These are phyloP conservation scores for Trichoderma afroharzianum DNA, from an alignment of 2,329 filamentous ascomycete species.

Conservation along the genomic window DNA sequence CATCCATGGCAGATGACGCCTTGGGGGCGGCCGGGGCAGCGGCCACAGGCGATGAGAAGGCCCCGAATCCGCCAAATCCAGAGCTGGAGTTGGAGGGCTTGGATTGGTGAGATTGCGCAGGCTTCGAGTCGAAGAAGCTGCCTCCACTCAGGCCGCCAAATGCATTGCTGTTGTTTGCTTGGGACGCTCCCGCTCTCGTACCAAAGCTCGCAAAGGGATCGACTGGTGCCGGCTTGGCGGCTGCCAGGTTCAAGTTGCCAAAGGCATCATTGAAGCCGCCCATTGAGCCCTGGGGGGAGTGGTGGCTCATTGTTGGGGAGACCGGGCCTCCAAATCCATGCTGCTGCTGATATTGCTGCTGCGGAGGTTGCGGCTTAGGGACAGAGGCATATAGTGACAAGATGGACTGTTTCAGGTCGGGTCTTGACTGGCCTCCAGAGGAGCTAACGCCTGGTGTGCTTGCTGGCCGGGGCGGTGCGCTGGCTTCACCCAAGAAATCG, in stretches of 20 bases:
- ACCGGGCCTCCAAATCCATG: constrained; percentile 66
- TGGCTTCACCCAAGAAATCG: constrained; percentile 80
- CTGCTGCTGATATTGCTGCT: constrained; percentile 40
- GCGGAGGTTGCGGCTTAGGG: constrained; percentile 67
- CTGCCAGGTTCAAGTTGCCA: constrained; percentile 44
- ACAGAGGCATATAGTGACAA: constrained; percentile 87
- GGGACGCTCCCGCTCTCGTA: constrained; percentile 30
- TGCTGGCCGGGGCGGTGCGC: constrained; percentile 73
- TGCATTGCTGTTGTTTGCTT: constrained; percentile 34
- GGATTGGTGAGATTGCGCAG: constrained; percentile 55
- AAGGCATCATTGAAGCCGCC: constrained; percentile 77
- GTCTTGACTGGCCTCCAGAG: constrained; percentile 66
- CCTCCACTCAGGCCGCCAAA: constrained; percentile 64
- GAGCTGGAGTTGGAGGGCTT: constrained; percentile 56
- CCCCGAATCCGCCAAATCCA: constrained; percentile 65
- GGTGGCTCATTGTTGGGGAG: constrained; percentile 50
- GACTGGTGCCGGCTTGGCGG: constrained; percentile 40
- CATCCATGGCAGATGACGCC: constrained; percentile 60
- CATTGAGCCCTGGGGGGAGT: constrained; percentile 46
- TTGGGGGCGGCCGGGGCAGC: constrained; percentile 33
- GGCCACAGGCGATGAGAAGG: constrained; percentile 49
- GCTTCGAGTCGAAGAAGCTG: constrained; percentile 76
- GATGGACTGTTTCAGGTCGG: constrained; percentile 96
- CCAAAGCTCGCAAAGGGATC: constrained; percentile 62
- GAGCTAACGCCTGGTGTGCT: constrained; percentile 69